Conservation (phyloP, 2,329 filamentous ascomycete species). For the Cordyceps javanica region DNA sequence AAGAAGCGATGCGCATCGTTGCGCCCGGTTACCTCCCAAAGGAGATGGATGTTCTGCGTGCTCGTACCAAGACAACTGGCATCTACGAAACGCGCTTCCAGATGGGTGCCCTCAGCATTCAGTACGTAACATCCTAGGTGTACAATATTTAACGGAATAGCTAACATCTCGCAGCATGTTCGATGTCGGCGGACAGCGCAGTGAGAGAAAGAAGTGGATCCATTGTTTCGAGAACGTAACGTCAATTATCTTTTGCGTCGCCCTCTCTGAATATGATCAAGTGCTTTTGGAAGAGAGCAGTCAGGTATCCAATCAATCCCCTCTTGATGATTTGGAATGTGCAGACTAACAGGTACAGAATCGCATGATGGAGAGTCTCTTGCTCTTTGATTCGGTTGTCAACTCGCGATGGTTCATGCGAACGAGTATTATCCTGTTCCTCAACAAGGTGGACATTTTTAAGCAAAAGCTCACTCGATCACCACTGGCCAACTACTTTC, state of each 20-base stretch:
- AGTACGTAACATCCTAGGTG: constrained; percentile 54
- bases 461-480: constrained; percentile 88
- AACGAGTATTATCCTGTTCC: constrained; percentile 95
- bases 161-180: constrained; percentile 69
- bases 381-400: constrained; percentile 96
- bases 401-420: constrained; percentile 99
- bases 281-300: constrained; percentile 94
- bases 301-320: constrained; percentile 63
- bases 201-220: constrained; percentile 99
- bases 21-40: constrained; percentile 80
- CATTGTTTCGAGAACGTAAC: constrained; percentile 99
- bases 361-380: constrained; percentile 97
- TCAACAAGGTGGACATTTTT: constrained; percentile 99
- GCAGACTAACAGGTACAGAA: constrained; percentile 51
- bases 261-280: constrained; percentile 96
- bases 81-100: constrained; percentile 99
- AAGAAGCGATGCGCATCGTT: constrained; percentile 82
- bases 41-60: constrained; percentile 91
- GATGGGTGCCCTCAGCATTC: constrained; percentile 97
- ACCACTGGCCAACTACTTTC: constrained; percentile 90
- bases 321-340: background rate
- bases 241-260: constrained; percentile 98
- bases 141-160: background rate
- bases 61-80: constrained; percentile 95
- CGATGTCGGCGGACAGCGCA: constrained; percentile 93